Evolutionary conservation across 2,329 filamentous ascomycete genomes (phyloP).

Genomic region (Cadophora malorum): DNA sequence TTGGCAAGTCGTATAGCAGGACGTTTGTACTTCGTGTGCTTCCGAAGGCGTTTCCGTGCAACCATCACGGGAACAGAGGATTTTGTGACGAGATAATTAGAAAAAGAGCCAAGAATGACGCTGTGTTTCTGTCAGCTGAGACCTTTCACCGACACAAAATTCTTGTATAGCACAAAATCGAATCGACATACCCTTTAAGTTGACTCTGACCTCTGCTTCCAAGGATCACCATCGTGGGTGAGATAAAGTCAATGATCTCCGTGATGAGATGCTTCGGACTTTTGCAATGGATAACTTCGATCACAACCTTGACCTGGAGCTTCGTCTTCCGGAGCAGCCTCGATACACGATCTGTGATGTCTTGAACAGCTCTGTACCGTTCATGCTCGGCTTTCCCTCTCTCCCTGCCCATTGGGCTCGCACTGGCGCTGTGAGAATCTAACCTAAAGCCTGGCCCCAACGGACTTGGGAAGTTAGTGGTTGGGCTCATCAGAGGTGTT

Average conservation of each 20-base stretch:
- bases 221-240: conserved; percentile 90
- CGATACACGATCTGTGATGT: conserved; percentile 85
- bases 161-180: conserved; percentile 22
- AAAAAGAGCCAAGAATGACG: conserved; percentile 94
- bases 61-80: conserved; percentile 98
- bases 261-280: conserved; percentile 95
- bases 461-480: conserved; percentile 33
- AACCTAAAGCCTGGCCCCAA: conserved; percentile 35
- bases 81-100: conserved; percentile 96
- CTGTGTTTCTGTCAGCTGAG: conserved; percentile 52
- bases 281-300: conserved; percentile 98
- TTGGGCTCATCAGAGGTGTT: conserved; percentile 36
- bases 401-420: conserved; percentile 51
- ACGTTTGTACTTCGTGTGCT: conserved; percentile 82
- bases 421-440: conserved; percentile 36
- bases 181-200: conserved; percentile 78
- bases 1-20: conserved; percentile 78
- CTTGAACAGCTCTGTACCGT: conserved; percentile 78
- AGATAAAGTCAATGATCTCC: conserved; percentile 93
- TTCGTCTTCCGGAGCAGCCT: conserved; percentile 87
- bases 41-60: conserved; percentile 85
- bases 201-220: conserved; percentile 91
- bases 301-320: conserved; percentile 88
- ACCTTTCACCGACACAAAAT: conserved; percentile 15
- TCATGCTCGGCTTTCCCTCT: conserved; percentile 75